Conservation (phyloP, 2,329 filamentous ascomycete genomes). For the Aspergillus jensenii region DNA sequence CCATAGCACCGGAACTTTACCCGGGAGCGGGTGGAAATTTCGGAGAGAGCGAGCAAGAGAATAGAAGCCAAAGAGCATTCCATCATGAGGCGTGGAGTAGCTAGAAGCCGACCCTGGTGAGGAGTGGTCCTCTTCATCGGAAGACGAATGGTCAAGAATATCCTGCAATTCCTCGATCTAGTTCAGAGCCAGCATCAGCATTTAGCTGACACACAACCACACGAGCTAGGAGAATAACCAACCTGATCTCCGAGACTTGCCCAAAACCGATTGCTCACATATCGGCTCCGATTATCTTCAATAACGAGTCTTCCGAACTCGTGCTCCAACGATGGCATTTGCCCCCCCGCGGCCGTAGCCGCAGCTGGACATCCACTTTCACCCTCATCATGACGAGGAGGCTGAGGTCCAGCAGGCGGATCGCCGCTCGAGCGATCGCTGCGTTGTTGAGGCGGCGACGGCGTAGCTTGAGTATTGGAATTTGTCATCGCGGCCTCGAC, state of each 20-base stretch:
- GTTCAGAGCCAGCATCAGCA: slow-evolving; percentile 5
- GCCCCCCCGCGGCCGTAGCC: slow-evolving; percentile 9
- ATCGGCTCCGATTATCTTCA: slow-evolving; percentile 59
- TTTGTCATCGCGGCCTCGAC: slow-evolving; percentile 46
- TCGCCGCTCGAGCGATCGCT: slow-evolving; percentile 1
- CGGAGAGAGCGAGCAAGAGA: slow-evolving; percentile 57
- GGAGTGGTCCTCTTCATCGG: slow-evolving; percentile 56
- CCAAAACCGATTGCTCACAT: slow-evolving; percentile 64
- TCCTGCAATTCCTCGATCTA: slow-evolving; percentile 63
- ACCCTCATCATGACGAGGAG: not conserved
- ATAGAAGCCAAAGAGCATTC: slow-evolving; percentile 61
- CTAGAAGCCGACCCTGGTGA: slow-evolving; percentile 44
- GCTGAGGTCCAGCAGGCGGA: not conserved
- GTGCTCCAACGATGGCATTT: slow-evolving; percentile 34
- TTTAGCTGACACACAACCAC: not conserved
- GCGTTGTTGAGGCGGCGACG: slow-evolving; percentile 13
- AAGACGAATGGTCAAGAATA: slow-evolving; percentile 57
- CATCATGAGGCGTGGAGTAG: slow-evolving; percentile 51
- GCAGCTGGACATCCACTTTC: slow-evolving; percentile 13
- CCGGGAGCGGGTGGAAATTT: slow-evolving; percentile 54
- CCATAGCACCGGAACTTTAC: slow-evolving; percentile 56
- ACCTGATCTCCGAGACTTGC: slow-evolving; percentile 62
- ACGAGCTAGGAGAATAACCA: slow-evolving; percentile 9
- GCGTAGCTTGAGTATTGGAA: not conserved
- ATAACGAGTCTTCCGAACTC: slow-evolving; percentile 60